Evolutionary conservation across 2,329 filamentous ascomycete genomes (phyloP).

Genomic region (Fusarium marasasianum): DNA sequence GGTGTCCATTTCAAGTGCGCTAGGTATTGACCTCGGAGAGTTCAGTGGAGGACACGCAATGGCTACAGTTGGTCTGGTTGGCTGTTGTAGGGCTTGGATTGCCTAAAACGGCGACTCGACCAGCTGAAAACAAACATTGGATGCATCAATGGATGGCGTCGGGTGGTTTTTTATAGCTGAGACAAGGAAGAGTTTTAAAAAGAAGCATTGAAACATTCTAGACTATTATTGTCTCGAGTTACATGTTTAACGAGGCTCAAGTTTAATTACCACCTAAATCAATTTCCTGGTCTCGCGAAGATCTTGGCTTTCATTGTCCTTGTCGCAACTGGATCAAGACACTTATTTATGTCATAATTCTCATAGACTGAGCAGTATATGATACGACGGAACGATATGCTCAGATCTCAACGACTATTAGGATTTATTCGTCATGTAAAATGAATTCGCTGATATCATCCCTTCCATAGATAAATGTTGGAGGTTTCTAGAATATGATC

Average conservation of each 20-base stretch:
- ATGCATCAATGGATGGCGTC: background rate
- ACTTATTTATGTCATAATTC: conserved; percentile 4
- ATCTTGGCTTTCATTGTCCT: background rate
- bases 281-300: background rate
- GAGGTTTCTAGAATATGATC: conserved; percentile 13
- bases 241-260: background rate
- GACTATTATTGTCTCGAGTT: background rate
- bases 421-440: background rate
- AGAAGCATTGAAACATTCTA: background rate
- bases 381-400: background rate
- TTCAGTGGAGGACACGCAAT: conserved; percentile 15
- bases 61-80: conserved; percentile 2
- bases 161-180: conserved; percentile 1
- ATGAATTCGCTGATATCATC: background rate
- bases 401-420: too few species aligned
- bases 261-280: background rate
- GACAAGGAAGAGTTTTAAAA: background rate
- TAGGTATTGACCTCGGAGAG: background rate
- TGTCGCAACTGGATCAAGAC: conserved; percentile 7
- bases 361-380: background rate
- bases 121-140: conserved; percentile 11
- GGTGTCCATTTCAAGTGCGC: background rate
- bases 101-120: conserved; percentile 21
- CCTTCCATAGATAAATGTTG: background rate
- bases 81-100: conserved; percentile 3